phyloP scores from a whole-genome alignment of 2,329 filamentous ascomycete genomes.

The Aspergillus fijiensis region DNA sequence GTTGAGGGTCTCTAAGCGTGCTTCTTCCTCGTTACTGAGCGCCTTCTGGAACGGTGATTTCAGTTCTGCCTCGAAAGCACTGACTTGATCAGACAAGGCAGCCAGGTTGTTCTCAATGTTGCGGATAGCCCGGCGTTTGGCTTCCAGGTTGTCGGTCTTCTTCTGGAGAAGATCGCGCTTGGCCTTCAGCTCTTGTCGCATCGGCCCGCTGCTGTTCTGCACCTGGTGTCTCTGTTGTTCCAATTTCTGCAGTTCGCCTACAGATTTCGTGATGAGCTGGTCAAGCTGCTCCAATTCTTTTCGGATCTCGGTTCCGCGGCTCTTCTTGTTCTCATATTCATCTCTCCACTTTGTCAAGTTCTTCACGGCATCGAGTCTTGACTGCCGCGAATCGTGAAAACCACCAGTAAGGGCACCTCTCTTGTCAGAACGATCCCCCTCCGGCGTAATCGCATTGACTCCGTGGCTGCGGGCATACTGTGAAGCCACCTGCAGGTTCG shows the following conservation, averaged over 20 bases:
- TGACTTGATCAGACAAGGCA: conserved; percentile 71
- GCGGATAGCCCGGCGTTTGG: conserved; percentile 63
- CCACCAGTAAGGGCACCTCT: conserved; percentile 94
- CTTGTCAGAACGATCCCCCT: conserved; percentile 93
- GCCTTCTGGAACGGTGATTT: conserved; percentile 89
- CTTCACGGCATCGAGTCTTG: conserved; percentile 80
- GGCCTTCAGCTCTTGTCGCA: conserved; percentile 72
- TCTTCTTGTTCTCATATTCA: conserved; percentile 67
- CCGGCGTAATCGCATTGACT: conserved; percentile 88
- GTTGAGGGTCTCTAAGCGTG: conserved; percentile 70
- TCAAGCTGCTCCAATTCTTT: conserved; percentile 74
- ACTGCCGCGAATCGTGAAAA: conserved; percentile 82
- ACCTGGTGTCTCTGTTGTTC: conserved; percentile 75
- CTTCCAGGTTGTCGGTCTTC: conserved; percentile 70
- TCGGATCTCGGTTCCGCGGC: conserved; percentile 65
- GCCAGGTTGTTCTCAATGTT: conserved; percentile 74
- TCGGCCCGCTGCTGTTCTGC: conserved; percentile 77
- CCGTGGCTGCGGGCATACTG: conserved; percentile 92
- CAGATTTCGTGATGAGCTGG: conserved; percentile 84
- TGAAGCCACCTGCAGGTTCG: conserved; percentile 79
- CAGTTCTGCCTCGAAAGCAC: conserved; percentile 76
- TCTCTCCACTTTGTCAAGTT: conserved; percentile 71
- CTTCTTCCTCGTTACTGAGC: conserved; percentile 77
- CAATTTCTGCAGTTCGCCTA: conserved; percentile 78
- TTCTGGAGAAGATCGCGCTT: conserved; percentile 74